A percentile compares a stretch with the other conserved stretches of the same genome.
Conservation (phyloP, 371 early-diverging fungal species). For the Mucor racemosus region DNA sequence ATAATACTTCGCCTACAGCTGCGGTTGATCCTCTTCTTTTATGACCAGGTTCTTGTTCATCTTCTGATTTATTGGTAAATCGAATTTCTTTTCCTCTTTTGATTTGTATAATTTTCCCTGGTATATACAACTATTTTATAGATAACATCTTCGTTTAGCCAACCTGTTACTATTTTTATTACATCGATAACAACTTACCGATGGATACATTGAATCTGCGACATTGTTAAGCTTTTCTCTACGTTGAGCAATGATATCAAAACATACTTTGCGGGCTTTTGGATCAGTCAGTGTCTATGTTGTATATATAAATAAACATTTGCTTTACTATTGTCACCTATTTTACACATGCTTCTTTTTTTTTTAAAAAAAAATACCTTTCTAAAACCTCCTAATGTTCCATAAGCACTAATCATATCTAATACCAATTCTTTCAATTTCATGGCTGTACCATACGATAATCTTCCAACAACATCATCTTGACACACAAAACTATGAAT, state of each 20-base stretch:
- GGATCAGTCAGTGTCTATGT: conserved; percentile 29
- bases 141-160: too few species aligned
- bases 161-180: too few species aligned
- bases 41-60: conserved; percentile 5
- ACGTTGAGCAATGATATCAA: conserved; percentile 36
- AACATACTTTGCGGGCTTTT: conserved; percentile 30
- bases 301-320: background rate
- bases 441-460: conserved; percentile 77
- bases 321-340: background rate
- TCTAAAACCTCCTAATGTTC: conserved; percentile 30
- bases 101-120: conserved; percentile 47
- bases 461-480: conserved; percentile 76
- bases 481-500: conserved; percentile 74
- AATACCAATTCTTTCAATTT: conserved; percentile 46
- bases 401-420: conserved; percentile 45
- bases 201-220: conserved; percentile 36
- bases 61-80: conserved; percentile 13
- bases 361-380: conserved; percentile 9
- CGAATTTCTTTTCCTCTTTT: conserved; percentile 16
- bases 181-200: too few species aligned
- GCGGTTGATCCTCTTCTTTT: conserved; percentile 1
- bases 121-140: conserved; percentile 40
- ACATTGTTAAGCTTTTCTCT: conserved; percentile 31
- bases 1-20: background rate
- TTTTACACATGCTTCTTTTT: background rate